A percentile compares a stretch with the other conserved stretches of the same genome.
Conservation (phyloP, 2,329 filamentous ascomycete species). For the Ophiosphaerella herpotricha region DNA sequence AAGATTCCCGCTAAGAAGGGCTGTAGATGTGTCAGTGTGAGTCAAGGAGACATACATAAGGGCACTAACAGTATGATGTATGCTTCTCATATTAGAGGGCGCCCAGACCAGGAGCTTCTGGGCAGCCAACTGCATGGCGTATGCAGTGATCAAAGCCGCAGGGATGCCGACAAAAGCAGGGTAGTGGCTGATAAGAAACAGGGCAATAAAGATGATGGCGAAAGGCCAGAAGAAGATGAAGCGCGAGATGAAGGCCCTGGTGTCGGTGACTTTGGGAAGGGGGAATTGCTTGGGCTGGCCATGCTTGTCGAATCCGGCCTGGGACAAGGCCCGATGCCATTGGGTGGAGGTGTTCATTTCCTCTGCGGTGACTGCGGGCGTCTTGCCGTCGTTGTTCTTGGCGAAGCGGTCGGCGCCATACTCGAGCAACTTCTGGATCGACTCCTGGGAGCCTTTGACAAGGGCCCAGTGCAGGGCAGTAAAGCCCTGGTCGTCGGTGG, state of each 20-base stretch:
- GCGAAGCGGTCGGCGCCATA: slow-evolving; percentile 94
- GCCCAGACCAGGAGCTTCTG: slow-evolving; percentile 80
- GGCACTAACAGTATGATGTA: slow-evolving; percentile 79
- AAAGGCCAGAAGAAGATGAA: slow-evolving; percentile 93
- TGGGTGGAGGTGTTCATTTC: slow-evolving; percentile 86
- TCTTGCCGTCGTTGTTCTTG: slow-evolving; percentile 87
- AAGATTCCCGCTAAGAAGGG: slow-evolving; percentile 96
- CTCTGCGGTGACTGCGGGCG: slow-evolving; percentile 79
- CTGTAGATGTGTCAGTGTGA: slow-evolving; percentile 48
- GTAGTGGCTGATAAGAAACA: slow-evolving; percentile 74
- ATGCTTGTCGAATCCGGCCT: slow-evolving; percentile 82
- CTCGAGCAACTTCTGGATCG: slow-evolving; percentile 91
- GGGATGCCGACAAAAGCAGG: slow-evolving; percentile 79
- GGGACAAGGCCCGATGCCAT: slow-evolving; percentile 81
- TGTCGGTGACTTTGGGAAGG: slow-evolving; percentile 75
- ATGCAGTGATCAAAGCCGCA: slow-evolving; percentile 67
- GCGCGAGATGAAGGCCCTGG: slow-evolving; percentile 75
- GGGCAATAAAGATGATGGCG: slow-evolving; percentile 69
- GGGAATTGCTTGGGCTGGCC: slow-evolving; percentile 77
- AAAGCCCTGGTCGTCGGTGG: slow-evolving; percentile 88
- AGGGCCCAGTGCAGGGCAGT: slow-evolving; percentile 95
- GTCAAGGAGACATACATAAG: neutral
- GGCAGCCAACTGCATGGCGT: slow-evolving; percentile 75
- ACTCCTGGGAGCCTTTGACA: slow-evolving; percentile 87
- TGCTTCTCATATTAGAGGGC: slow-evolving; percentile 82